Evolutionary conservation across 1,284 basidiomycete genomes (phyloP).

Genomic region (Mrakiaceae sp.): DNA sequence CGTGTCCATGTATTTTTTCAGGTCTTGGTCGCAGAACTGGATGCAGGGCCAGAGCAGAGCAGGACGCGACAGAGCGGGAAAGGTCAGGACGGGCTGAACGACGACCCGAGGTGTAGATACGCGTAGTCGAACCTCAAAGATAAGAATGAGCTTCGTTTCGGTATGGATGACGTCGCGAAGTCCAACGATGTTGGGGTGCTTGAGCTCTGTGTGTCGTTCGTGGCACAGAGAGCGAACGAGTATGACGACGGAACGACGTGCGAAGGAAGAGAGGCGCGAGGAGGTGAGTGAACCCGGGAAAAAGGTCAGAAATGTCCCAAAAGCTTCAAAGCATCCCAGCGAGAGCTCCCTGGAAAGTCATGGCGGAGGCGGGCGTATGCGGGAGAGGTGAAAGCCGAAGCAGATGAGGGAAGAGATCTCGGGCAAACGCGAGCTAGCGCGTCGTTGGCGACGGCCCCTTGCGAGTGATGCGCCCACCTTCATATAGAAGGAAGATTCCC

Average conservation of each 20-base stretch:
- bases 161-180: constrained; percentile 98
- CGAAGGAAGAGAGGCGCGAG: neutral
- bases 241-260: neutral
- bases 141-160: constrained; percentile 94
- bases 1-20: constrained; percentile 99
- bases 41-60: neutral
- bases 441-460: no score
- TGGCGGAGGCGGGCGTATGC: no score
- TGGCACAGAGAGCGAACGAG: neutral
- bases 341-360: no score
- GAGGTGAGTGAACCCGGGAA: neutral
- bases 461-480: no score
- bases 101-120: neutral
- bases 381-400: no score
- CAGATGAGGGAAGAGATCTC: no score
- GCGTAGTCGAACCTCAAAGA: constrained; percentile 55
- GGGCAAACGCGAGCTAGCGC: no score
- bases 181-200: constrained; percentile 87
- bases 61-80: neutral
- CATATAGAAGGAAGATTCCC: no score
- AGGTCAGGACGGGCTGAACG: neutral
- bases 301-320: neutral
- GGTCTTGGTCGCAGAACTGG: constrained; percentile 83
- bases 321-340: neutral
- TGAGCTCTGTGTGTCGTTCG: constrained; percentile 49